Conservation (phyloP, 1,139 yeast species). For the Blastobotrys buckinghamii region DNA sequence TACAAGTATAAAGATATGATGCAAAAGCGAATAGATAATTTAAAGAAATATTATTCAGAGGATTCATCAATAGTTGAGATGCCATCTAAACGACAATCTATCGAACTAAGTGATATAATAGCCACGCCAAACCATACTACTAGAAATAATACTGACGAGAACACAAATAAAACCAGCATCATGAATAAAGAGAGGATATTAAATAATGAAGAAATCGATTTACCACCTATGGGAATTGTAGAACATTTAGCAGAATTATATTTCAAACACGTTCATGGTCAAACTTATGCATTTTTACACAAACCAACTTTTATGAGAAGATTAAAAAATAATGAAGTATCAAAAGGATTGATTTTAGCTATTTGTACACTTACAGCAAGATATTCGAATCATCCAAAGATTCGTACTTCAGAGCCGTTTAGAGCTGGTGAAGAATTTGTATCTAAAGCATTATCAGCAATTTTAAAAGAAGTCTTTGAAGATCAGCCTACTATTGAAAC, state of each 20-base stretch:
- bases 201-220: neutral
- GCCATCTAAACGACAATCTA: neutral
- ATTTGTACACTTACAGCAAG: conserved; percentile 35
- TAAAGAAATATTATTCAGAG: conserved; percentile 21
- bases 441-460: conserved; percentile 27
- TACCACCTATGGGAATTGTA: conserved; percentile 18
- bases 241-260: conserved; percentile 29
- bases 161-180: neutral
- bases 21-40: conserved; percentile 28
- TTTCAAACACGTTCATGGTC: conserved; percentile 34
- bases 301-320: conserved; percentile 32
- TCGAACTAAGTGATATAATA: neutral
- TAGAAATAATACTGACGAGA: neutral
- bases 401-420: conserved; percentile 21
- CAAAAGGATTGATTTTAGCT: conserved; percentile 32
- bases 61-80: conserved; percentile 12
- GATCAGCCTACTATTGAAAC: conserved; percentile 33
- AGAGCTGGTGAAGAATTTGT: conserved; percentile 33
- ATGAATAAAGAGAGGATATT: neutral
- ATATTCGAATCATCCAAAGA: conserved; percentile 33
- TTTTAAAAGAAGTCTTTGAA: conserved; percentile 29
- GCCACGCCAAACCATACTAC: neutral
- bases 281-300: conserved; percentile 35
- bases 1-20: conserved; percentile 35
- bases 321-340: conserved; percentile 28